These are phyloP conservation scores for Kwoniella shivajii DNA, from an alignment of 1,284 basidiomycete genomes.

Conservation along the genomic window DNA sequence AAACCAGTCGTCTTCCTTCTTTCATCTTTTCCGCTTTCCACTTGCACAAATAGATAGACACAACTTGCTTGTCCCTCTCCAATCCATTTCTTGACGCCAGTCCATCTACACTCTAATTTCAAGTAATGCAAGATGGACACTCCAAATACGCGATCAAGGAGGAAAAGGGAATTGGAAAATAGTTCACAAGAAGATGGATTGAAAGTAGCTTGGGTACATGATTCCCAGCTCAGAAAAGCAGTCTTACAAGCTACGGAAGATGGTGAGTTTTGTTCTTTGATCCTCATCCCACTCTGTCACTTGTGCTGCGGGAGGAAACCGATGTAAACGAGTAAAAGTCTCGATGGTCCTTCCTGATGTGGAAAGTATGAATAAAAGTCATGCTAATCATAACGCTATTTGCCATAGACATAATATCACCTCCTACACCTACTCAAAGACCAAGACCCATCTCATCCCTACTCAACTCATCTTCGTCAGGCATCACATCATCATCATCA, in stretches of 20 bases:
- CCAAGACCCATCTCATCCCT: slow-evolving; percentile 28
- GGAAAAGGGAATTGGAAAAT: slow-evolving; percentile 19
- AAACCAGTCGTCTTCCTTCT: no score
- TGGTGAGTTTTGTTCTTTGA: slow-evolving; percentile 15
- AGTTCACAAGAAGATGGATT: slow-evolving; percentile 17
- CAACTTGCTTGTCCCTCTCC: neutral
- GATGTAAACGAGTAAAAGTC: neutral
- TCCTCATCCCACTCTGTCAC: no score
- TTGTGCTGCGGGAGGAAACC: no score
- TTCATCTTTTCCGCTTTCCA: neutral
- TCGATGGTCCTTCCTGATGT: neutral
- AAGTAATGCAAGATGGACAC: slow-evolving; percentile 17
- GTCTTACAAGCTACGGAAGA: slow-evolving; percentile 22
- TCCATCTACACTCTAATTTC: no score
- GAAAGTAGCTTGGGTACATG: slow-evolving; percentile 26
- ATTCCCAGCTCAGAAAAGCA: slow-evolving; percentile 19
- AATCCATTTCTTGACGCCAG: no score
- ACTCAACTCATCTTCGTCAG: slow-evolving; percentile 18
- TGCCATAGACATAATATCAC: slow-evolving; percentile 11
- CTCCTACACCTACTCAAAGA: slow-evolving; percentile 31
- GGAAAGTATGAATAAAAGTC: no score
- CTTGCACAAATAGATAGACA: neutral
- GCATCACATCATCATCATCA: neutral
- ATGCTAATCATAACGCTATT: neutral
- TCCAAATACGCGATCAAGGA: slow-evolving; percentile 21